Conservation (phyloP, 2,329 filamentous ascomycete genomes). For the Trichoderma hamatum region DNA sequence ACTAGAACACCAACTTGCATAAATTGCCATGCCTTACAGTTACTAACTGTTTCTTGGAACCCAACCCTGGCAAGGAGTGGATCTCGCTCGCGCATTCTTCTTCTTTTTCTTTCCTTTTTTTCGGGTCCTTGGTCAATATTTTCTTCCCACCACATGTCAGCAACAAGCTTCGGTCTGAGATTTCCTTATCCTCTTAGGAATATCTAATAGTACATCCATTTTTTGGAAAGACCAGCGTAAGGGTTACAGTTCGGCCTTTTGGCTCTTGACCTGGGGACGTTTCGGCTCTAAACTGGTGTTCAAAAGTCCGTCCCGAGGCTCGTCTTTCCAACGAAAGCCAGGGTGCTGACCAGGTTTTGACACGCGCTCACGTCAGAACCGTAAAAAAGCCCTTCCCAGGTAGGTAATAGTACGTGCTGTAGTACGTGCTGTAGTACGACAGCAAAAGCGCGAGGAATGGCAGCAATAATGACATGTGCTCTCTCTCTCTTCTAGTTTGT, state of each 20-base stretch:
- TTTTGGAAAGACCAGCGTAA: background rate
- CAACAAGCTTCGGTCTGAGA: background rate
- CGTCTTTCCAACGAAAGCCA: background rate
- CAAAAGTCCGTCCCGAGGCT: background rate
- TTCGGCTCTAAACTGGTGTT: background rate
- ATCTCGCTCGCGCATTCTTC: background rate
- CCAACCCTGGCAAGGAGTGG: slow-evolving; percentile 3
- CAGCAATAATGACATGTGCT: no score
- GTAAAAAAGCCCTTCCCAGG: slow-evolving; percentile 12
- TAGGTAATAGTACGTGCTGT: background rate
- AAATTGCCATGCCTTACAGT: background rate
- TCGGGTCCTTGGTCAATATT: background rate
- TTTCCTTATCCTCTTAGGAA: background rate
- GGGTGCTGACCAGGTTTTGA: slow-evolving; percentile 21
- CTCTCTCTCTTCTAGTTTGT: background rate
- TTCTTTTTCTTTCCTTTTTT: background rate
- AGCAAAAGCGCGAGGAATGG: background rate
- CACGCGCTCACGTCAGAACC: slow-evolving; percentile 26
- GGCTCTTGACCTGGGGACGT: background rate
- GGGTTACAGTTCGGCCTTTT: background rate
- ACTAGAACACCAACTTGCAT: background rate
- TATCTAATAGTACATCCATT: background rate
- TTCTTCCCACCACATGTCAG: background rate
- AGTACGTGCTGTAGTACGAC: background rate
- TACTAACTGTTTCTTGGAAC: background rate